Base-by-base conservation (phyloP, 345 rosid genomes). In the Moringa oleifera region DNA sequence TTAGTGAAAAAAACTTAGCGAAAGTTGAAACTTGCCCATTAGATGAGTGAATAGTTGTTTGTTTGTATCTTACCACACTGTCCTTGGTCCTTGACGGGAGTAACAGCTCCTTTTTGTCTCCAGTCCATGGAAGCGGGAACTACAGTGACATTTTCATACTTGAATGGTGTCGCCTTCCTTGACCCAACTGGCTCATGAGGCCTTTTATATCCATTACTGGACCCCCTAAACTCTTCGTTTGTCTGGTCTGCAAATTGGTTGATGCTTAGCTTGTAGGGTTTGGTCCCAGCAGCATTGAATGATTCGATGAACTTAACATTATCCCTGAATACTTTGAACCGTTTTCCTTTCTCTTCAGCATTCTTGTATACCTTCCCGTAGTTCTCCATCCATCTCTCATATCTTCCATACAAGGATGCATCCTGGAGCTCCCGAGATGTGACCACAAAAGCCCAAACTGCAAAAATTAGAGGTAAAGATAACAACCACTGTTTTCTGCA, bases 51-150 rank as follows among this genome's bases (percentile, higher is more conserved):
- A 41, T 41, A 7, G 47, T 9, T 41, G 2, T 41, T 7, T 41
- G 47, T 41, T 41, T 41, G 6, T 16, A 5, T 11, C 47, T 41
- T 65, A 79, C 84, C 87, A 25, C 87, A 77, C 11, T 53, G 67
- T 18, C 77, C 74, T 71, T 82, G 87, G 68, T 71, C 47, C 61
- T 79, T 79, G 21, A 82, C 57, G n/a, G 74, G 50, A 20, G 74
- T 75, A 21, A 82, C 82, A 50, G 80, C 87, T 57, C 82, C 87
- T 46, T 72, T 73, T 13, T 72, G 63, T 56, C 87, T 74, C 84
- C 84, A 77, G 20, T 82, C 84, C 67, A 79, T 61, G 41, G 51
- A 56, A 11, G 62, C 41, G 0, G 84, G 82, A 46, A 79, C 70
- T 2, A 15, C 19, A 7, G 75, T 72, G 15, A 71, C 73, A 62